A percentile compares a stretch with the other conserved stretches of the same genome.
Evolutionary conservation across 1,284 basidiomycete species (phyloP).

Genomic region (Fistulinella cinereoalba): DNA sequence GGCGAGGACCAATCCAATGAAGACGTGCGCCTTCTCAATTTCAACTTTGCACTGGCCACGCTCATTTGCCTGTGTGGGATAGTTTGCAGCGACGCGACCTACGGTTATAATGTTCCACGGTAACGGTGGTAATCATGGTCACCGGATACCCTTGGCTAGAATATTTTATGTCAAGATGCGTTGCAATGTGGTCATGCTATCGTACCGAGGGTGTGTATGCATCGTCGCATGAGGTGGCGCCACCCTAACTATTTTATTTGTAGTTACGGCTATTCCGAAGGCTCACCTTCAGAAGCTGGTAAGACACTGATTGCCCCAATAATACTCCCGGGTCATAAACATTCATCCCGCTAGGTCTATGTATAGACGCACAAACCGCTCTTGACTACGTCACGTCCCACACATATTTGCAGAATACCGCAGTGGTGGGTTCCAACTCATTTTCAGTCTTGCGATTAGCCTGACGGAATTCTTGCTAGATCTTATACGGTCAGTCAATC

Average conservation of each 20-base stretch:
- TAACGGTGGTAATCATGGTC: slow-evolving; percentile 81
- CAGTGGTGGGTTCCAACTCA: slow-evolving; percentile 47
- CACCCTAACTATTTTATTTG: slow-evolving; percentile 2
- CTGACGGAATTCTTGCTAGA: slow-evolving; percentile 38
- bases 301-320: slow-evolving; percentile 1
- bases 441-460: not conserved
- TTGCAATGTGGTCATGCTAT: slow-evolving; percentile 88
- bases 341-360: slow-evolving; percentile 50
- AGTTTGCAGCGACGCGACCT: slow-evolving; percentile 72
- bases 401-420: slow-evolving; percentile 63
- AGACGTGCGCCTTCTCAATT: slow-evolving; percentile 38
- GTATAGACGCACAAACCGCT: slow-evolving; percentile 77
- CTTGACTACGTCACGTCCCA: slow-evolving; percentile 78
- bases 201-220: slow-evolving; percentile 72
- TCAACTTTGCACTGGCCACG: not conserved
- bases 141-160: slow-evolving; percentile 86
- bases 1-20: slow-evolving; percentile 43
- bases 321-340: not conserved
- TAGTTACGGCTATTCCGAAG: slow-evolving; percentile 83
- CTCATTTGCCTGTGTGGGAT: not conserved
- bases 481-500: slow-evolving; percentile 92
- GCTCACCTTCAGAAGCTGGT: slow-evolving; percentile 82
- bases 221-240: not conserved
- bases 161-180: slow-evolving; percentile 83
- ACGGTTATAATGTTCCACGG: slow-evolving; percentile 92